Percentiles rank a stretch among this genome's conserved stretches.
Evolutionary conservation across 2,329 filamentous ascomycete genomes (phyloP).

Genomic region (Fusarium liriodendri): DNA sequence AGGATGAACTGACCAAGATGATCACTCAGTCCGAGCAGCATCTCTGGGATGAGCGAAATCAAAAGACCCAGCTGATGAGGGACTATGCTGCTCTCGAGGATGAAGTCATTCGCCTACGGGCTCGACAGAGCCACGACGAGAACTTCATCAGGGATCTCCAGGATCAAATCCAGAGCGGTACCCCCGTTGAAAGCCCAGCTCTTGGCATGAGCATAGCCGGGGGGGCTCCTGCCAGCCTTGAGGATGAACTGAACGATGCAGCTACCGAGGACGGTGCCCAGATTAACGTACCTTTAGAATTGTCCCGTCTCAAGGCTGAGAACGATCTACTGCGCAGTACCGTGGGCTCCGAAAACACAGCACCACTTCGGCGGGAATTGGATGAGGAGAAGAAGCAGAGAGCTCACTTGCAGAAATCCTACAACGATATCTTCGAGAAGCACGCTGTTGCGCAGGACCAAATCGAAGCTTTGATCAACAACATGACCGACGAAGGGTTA

Average conservation of each 20-base stretch:
- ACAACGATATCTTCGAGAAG: constrained; percentile 69
- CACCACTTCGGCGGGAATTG: constrained; percentile 65
- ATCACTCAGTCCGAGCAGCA: constrained; percentile 56
- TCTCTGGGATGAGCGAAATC: constrained; percentile 56
- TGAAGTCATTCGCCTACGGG: constrained; percentile 60
- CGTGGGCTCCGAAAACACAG: constrained; percentile 65
- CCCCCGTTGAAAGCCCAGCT: constrained; percentile 31
- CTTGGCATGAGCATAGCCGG: constrained; percentile 30
- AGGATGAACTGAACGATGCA: constrained; percentile 69
- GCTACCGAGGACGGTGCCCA: constrained; percentile 48
- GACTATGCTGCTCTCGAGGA: constrained; percentile 58
- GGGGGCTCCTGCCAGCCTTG: constrained; percentile 58
- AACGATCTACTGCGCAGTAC: constrained; percentile 68
- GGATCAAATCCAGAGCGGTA: constrained; percentile 63
- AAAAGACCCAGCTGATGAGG: constrained; percentile 59
- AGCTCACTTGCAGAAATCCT: constrained; percentile 64
- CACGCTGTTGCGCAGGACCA: constrained; percentile 68
- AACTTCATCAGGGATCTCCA: constrained; percentile 68
- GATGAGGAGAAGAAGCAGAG: constrained; percentile 64
- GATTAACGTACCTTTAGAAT: constrained; percentile 60
- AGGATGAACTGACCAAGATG: constrained; percentile 55
- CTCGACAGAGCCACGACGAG: constrained; percentile 62
- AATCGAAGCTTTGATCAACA: constrained; percentile 64
- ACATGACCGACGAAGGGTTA: constrained; percentile 67
- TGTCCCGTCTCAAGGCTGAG: constrained; percentile 71